phyloP scores from a whole-genome alignment of 257 asterid species.

The Nicotiana tabacum region DNA sequence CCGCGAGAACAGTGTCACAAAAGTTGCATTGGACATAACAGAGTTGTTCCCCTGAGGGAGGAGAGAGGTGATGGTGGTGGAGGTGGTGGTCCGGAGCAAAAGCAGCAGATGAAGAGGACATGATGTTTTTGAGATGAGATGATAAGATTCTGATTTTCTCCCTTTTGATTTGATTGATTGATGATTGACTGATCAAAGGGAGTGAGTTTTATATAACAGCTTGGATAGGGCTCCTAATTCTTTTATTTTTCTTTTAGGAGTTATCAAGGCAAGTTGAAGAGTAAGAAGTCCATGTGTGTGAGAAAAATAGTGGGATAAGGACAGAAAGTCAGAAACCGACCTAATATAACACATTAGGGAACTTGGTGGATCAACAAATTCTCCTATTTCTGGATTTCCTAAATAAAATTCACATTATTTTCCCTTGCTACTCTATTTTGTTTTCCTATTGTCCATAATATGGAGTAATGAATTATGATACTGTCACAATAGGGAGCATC shows the following conservation, averaged over 20 bases:
- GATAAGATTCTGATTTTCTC: slow-evolving; percentile 12
- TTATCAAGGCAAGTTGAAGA: slow-evolving; percentile 20
- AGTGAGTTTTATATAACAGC: not conserved
- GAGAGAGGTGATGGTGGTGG: slow-evolving; percentile 29
- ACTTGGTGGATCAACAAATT: not conserved
- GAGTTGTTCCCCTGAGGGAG: slow-evolving; percentile 75
- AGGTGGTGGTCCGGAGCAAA: slow-evolving; percentile 79
- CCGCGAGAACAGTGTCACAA: slow-evolving; percentile 96
- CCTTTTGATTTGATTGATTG: slow-evolving; percentile 83
- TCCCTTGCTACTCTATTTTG: not conserved
- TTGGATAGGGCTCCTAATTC: not conserved
- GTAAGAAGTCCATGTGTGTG: not conserved
- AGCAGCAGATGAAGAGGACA: slow-evolving; percentile 81
- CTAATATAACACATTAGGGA: not conserved
- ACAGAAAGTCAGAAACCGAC: not conserved
- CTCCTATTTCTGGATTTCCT: not conserved
- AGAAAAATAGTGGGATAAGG: not conserved
- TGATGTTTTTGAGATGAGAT: slow-evolving; percentile 14
- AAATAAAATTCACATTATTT: not conserved
- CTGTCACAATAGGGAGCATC: no score
- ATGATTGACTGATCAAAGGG: slow-evolving; percentile 59
- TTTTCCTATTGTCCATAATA: no score
- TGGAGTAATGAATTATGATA: no score
- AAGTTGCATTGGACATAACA: slow-evolving; percentile 91
- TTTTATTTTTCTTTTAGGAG: slow-evolving; percentile 28